phyloP scores from a whole-genome alignment of 768 basidiomycete species.

The Neoboletus brunneissimus region DNA sequence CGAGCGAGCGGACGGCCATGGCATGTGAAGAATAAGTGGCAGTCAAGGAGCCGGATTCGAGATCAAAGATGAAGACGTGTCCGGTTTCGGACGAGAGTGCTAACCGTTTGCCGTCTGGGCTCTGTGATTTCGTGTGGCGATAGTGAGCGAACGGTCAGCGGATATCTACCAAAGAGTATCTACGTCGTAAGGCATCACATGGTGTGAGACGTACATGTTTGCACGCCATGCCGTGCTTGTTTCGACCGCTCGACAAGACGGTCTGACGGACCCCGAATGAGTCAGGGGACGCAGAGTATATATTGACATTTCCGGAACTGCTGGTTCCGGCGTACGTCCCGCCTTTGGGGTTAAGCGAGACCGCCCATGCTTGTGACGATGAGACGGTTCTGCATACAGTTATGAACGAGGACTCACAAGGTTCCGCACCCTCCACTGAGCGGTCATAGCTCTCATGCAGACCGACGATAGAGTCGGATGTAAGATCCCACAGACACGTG shows the following conservation, averaged over 20 bases:
- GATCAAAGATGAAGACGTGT: constrained; percentile 84
- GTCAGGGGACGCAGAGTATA: constrained; percentile 67
- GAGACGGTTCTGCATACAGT: not conserved
- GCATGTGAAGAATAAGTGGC: constrained; percentile 85
- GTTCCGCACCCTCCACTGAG: constrained; percentile 55
- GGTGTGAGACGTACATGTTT: constrained; percentile 50
- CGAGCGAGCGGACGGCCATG: constrained; percentile 81
- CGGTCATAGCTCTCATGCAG: constrained; percentile 72
- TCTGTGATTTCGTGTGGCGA: constrained; percentile 44
- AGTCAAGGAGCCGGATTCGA: constrained; percentile 61
- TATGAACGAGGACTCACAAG: constrained; percentile 49
- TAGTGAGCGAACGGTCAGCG: not conserved
- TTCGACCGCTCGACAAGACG: constrained; percentile 61
- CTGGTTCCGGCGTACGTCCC: constrained; percentile 74
- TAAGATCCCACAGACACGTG: constrained; percentile 71
- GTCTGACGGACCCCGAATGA: constrained; percentile 65
- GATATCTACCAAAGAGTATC: not conserved
- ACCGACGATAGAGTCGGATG: constrained; percentile 56
- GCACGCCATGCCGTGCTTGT: constrained; percentile 76
- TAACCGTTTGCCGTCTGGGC: constrained; percentile 80
- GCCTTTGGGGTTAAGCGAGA: constrained; percentile 75
- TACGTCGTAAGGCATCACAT: not conserved
- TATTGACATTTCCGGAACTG: constrained; percentile 64
- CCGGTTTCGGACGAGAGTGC: constrained; percentile 84
- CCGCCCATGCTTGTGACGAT: constrained; percentile 64